Evolutionary conservation across 768 basidiomycete genomes (phyloP), one percentile per base, ranked within the genome.

Genomic region (Galerina sulciceps): DNA sequence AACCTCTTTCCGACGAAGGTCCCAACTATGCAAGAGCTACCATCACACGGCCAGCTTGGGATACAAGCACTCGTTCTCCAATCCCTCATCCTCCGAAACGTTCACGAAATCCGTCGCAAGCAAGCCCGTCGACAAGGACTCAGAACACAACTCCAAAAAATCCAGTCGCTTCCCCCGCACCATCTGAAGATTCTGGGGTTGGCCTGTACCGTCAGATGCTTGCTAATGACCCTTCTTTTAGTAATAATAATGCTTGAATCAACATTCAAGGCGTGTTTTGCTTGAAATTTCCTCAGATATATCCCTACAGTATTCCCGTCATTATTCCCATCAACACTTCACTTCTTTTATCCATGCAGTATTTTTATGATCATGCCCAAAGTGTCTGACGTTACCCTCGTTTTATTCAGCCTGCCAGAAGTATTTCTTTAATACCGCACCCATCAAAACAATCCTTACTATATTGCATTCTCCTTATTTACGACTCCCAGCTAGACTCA

Each of bases 171-270:
- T 92, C 91, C 5, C 90, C 92, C 57, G 89, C 88, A 46, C 90
- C 88, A 15, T 84, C 87, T 26, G 88, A 89, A 66, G 92, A 93
- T 71, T 94, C 92, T 51, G 90, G 89, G 62, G 90, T 94, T 62
- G 91, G 88, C 63, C 73, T 94, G 69, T 91, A 93, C 77, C 87
- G 90, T 60, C 89, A 91, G 73, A 85, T 93, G 72, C 80, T 93
- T 67, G 87, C 85, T 51, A 84, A 90, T 62, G 89, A 93, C 68
- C 87, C 86, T 41, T 85, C 87, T 60, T 76, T 93, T 71, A 31
- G 26, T 31, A 83, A 81, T 60, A 67, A 61, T 65, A 73, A 74
- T 68, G 66, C 60, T 58, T 61, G 54, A 44, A 45, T 10, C 59
- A 61, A 68, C 65, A 44, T 60, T 58, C 57, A 49, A 53, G 57